Base-by-base conservation (phyloP, 768 basidiomycete genomes). In the Coprinopsis strossmayeri region DNA sequence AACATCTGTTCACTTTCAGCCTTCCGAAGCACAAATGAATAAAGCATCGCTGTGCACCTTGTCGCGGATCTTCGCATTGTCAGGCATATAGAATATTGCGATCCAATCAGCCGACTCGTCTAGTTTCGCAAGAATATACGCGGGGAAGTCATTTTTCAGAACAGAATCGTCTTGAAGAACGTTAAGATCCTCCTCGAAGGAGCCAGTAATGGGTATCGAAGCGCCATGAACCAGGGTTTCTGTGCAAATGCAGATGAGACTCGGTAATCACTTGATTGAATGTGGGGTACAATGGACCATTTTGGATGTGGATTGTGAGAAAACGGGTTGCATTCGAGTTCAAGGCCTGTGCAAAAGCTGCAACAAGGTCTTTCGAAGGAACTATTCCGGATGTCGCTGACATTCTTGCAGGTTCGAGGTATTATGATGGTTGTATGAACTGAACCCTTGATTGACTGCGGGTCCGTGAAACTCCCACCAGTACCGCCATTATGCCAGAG, bases 51-150 rank as follows among this genome's bases (percentile, higher is more conserved):
- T 40, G 51, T 62, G 53, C 55, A 83, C 89, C 81, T 93, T 94
- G 65, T 87, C 79, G 59, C 88, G 76, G 51, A 93, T 77, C 66
- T 76, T 82, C 23, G 91, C 87, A 17, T 73, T 61, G 52, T 94
- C 91, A 1, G 91, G 91, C 4, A 93, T 87, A 60, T 90, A 94
- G 59, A 70, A 82, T 50, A 91, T 74, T 5, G 76, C 72, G 28
- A 88, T 68, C 90, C 90, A 93, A 53, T 83, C 77, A 1, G 76
- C 57, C 0, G 72, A 69, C 1, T 72, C 65, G 54, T 87, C 87
- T 28, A 81, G 62, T 47, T 79, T 78, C 9, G 74, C 78, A 18
- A 92, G 78, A 37, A 91, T 65, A 65, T 91, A 92, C n/a, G 87
- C 81, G 20, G 91, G 87, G 1, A 66, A 59, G 48, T 77, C 65